phyloP scores from a whole-genome alignment of 2,329 filamentous ascomycete species.

The Arthrobotrys conoides region DNA sequence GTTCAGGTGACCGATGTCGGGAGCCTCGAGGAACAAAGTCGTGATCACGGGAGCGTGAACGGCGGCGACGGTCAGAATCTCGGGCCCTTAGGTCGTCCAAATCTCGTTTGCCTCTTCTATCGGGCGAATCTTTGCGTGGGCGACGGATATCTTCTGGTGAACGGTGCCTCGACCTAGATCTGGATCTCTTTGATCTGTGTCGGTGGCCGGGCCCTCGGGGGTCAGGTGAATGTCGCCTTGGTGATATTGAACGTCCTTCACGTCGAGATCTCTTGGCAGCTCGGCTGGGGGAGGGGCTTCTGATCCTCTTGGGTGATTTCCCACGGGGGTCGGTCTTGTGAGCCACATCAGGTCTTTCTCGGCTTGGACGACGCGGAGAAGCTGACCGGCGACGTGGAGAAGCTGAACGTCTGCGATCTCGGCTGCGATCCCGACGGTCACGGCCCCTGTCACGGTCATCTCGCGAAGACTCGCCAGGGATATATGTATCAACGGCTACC shows the following conservation, averaged over 20 bases:
- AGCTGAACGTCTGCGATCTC: constrained; percentile 43
- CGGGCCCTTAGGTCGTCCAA: constrained; percentile 3
- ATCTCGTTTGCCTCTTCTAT: constrained; percentile 29
- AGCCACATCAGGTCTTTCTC: constrained; percentile 30
- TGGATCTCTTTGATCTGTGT: constrained; percentile 51
- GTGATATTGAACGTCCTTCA: constrained; percentile 46
- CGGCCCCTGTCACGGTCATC: constrained; percentile 42
- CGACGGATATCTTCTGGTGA: constrained; percentile 39
- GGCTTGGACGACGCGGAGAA: constrained; percentile 40
- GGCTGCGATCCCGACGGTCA: constrained; percentile 44
- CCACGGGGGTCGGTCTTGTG: constrained; percentile 40
- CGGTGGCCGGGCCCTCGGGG: constrained; percentile 26
- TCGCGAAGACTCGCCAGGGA: constrained; percentile 46
- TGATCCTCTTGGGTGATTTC: constrained; percentile 52
- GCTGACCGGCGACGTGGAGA: constrained; percentile 41
- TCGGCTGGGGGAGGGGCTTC: constrained; percentile 42
- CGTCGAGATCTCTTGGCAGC: constrained; percentile 47
- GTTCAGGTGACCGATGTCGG: constrained; percentile 34
- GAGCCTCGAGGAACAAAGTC: constrained; percentile 27
- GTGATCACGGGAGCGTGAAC: constrained; percentile 48
- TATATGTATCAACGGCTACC: constrained; percentile 50
- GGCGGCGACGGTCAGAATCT: constrained; percentile 31
- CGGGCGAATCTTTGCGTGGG: constrained; percentile 38
- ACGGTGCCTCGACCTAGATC: constrained; percentile 46
- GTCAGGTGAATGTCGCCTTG: constrained; percentile 46